These are phyloP conservation scores for Eremothecium cymbalariae DNA, from an alignment of 1,139 yeast species.

Conservation along the genomic window DNA sequence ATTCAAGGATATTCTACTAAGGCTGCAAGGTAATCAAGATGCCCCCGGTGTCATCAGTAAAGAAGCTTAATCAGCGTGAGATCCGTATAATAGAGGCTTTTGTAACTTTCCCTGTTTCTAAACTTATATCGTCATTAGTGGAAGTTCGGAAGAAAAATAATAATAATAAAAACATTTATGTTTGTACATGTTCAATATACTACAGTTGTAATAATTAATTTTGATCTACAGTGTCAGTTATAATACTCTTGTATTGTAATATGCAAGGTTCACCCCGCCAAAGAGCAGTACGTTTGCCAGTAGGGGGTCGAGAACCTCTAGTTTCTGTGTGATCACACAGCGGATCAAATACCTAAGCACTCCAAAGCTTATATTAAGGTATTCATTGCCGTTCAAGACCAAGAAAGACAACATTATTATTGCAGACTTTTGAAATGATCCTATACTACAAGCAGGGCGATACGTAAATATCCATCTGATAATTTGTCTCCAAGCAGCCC, in stretches of 20 bases:
- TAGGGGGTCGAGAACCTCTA: slow-evolving; percentile 3
- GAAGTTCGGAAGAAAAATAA: background rate
- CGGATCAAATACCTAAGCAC: slow-evolving; percentile 16
- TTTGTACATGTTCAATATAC: no score
- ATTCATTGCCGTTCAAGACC: slow-evolving; percentile 16
- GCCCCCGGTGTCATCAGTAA: slow-evolving; percentile 85
- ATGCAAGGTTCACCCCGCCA: slow-evolving; percentile 15
- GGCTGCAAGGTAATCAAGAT: slow-evolving; percentile 57
- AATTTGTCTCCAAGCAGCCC: slow-evolving; percentile 26
- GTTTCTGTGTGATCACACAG: slow-evolving; percentile 9
- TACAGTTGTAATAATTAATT: background rate
- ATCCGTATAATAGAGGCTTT: no score
- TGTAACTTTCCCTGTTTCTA: slow-evolving; percentile 33
- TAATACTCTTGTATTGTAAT: no score
- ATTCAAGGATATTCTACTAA: slow-evolving; percentile 58
- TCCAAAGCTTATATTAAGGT: slow-evolving; percentile 19
- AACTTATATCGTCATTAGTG: background rate
- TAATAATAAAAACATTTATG: background rate
- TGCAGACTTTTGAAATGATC: slow-evolving; percentile 16
- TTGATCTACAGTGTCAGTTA: no score
- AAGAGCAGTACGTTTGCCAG: slow-evolving; percentile 13
- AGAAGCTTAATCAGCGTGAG: no score
- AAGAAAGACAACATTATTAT: slow-evolving; percentile 19
- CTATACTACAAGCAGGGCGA: slow-evolving; percentile 7
- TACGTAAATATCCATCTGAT: slow-evolving; percentile 7